Base-by-base conservation (phyloP, 345 rosid genomes). In the Camelina sativa region DNA sequence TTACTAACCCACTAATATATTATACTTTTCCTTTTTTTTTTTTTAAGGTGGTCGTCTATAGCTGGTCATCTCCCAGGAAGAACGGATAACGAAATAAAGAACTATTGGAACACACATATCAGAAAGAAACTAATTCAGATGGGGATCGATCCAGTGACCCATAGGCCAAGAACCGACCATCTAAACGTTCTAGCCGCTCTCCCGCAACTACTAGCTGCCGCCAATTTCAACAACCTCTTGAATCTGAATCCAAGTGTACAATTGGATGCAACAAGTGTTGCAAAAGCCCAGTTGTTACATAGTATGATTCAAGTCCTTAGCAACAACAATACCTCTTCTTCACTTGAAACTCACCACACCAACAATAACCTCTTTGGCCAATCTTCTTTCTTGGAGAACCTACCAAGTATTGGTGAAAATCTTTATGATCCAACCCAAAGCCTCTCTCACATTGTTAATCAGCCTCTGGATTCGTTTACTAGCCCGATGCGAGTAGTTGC, bases 121-220 rank as follows among this genome's bases (percentile, higher is more conserved):
- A 67, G 81, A 62, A 78, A 78, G 48, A 78, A 78, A 62, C 81
- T 78, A 62, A 57, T 78, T 62, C 77, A 73, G 11, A 67, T 78
- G 74, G 78, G 81, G 0, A 78, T 78, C 19, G 78, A 78, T 68
- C 81, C 81, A 1, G 74, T 73, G 38, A 78, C 81, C 15, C 81
- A 78, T 28, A 53, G 78, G 7, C 81, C 81, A 13, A 53, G 74
- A 53, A 78, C 71, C 11, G 91, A 87, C 71, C 78, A 73, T 62
- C 78, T 84, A 62, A 84, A 82, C 72, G 71, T 85, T 47, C 76
- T 90, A 10, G 82, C 89, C 41, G 78, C 74, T 73, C 62, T 78
- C 7, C 91, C 85, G 8, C 96, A 83, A 60, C 62, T 88, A 41
- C 87, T 87, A 58, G 85, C 89, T 34, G 83, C 89, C 35, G 82